Conservation (phyloP, 495 filamentous ascomycete genomes). For the Penicillium antarcticum region DNA sequence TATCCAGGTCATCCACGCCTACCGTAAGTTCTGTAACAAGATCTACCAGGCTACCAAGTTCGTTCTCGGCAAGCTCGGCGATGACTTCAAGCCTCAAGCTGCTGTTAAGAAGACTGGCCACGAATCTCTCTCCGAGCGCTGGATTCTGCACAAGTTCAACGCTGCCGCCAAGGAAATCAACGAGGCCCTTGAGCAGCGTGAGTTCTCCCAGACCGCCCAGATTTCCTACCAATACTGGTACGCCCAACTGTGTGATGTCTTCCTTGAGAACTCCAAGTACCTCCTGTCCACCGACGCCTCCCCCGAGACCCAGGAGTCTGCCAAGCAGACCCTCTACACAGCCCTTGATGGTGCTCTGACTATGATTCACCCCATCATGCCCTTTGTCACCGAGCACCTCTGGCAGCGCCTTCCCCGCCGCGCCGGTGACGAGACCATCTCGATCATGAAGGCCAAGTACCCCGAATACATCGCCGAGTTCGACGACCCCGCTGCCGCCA, state of each 20-base stretch:
- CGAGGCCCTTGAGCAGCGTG: constrained; percentile 61
- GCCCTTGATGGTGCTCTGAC: constrained; percentile 65
- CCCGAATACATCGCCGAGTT: constrained; percentile 54
- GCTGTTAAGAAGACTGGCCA: constrained; percentile 56
- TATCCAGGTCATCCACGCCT: constrained; percentile 77
- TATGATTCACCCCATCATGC: constrained; percentile 76
- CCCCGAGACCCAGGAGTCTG: constrained; percentile 55
- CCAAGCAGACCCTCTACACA: constrained; percentile 62
- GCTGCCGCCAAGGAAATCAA: constrained; percentile 70
- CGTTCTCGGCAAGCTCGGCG: constrained; percentile 71
- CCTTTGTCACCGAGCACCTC: constrained; percentile 73
- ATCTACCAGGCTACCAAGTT: constrained; percentile 90
- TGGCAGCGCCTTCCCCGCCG: constrained; percentile 75
- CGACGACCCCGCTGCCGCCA: constrained; percentile 54
- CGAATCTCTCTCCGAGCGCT: constrained; percentile 72
- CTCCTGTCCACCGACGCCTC: constrained; percentile 60
- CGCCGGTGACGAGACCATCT: constrained; percentile 56
- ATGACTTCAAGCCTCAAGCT: constrained; percentile 64
- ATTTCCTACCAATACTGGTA: constrained; percentile 69
- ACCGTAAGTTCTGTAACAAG: constrained; percentile 88
- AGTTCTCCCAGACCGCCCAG: constrained; percentile 66
- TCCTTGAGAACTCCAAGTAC: constrained; percentile 76
- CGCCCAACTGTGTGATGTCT: constrained; percentile 62
- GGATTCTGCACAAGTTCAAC: constrained; percentile 83
- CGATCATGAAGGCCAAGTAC: constrained; percentile 67